phyloP scores from a whole-genome alignment of 192 early-diverging fungal genomes.

The Chytriomyces sp. region DNA sequence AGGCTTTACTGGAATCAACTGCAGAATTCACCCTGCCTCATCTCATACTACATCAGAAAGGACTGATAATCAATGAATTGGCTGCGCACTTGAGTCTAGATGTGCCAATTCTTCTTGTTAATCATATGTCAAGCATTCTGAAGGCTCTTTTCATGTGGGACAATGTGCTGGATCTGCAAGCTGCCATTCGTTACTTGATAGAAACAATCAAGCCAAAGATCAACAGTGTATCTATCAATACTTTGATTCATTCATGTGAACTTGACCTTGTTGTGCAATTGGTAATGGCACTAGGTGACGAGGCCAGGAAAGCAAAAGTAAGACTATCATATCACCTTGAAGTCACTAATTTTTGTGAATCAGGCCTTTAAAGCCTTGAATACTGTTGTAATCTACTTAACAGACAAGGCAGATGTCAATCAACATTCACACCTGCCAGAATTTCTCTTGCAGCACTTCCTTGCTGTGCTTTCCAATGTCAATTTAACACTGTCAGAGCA shows the following conservation, averaged over 20 bases:
- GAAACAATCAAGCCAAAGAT: constrained; percentile 18
- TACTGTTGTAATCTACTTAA: no score
- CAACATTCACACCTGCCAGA: constrained; percentile 25
- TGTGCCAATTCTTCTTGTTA: constrained; percentile 27
- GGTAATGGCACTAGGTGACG: constrained; percentile 41
- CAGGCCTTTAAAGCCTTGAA: constrained; percentile 36
- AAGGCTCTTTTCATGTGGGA: constrained; percentile 34
- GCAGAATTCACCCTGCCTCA: constrained; percentile 36
- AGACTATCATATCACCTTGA: no score
- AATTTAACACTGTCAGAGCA: constrained; percentile 36
- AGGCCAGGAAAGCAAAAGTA: constrained; percentile 14
- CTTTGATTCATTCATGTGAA: constrained; percentile 23
- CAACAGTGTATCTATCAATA: constrained; percentile 4
- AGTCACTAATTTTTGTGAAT: no score
- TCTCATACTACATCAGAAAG: constrained; percentile 30
- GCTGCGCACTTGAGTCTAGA: constrained; percentile 8
- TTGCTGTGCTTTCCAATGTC: constrained; percentile 40
- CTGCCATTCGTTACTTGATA: constrained; percentile 9
- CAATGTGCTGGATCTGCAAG: not conserved
- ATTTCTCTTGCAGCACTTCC: constrained; percentile 40
- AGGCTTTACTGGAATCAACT: constrained; percentile 34
- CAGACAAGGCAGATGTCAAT: no score
- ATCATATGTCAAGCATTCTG: constrained; percentile 35
- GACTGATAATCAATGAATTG: constrained; percentile 24
- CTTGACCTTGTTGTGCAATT: constrained; percentile 35